Percentiles rank a stretch among this genome's conserved stretches.
Conservation (phyloP, 2,329 filamentous ascomycete genomes). For the Sclerotinia glacialis region DNA sequence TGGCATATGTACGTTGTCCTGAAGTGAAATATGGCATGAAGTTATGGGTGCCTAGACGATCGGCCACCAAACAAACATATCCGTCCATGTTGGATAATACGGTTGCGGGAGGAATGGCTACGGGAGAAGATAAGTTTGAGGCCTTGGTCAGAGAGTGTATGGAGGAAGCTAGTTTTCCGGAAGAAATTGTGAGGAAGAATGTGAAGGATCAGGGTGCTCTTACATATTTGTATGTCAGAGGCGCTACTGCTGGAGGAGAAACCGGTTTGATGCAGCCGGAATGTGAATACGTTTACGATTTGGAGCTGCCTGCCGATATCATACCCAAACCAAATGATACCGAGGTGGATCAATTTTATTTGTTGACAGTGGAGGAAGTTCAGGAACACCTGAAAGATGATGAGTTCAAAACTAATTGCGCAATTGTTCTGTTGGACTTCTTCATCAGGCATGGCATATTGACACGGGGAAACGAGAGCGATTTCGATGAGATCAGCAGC, state of each 20-base stretch:
- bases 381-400: slow-evolving; percentile 65
- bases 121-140: slow-evolving; percentile 76
- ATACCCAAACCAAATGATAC: slow-evolving; percentile 76
- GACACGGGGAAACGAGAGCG: slow-evolving; percentile 72
- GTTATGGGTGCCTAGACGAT: slow-evolving; percentile 80
- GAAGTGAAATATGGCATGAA: slow-evolving; percentile 56
- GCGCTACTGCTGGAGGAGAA: slow-evolving; percentile 74
- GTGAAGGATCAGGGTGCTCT: slow-evolving; percentile 65
- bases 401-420: slow-evolving; percentile 91
- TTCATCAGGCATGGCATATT: slow-evolving; percentile 81
- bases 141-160: slow-evolving; percentile 80
- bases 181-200: slow-evolving; percentile 60
- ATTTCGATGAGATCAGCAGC: slow-evolving; percentile 72
- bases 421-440: slow-evolving; percentile 81
- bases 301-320: slow-evolving; percentile 68
- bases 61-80: slow-evolving; percentile 79
- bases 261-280: slow-evolving; percentile 83
- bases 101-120: slow-evolving; percentile 79
- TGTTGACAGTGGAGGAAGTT: slow-evolving; percentile 76
- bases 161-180: slow-evolving; percentile 83
- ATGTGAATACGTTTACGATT: slow-evolving; percentile 86
- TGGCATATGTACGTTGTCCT: slow-evolving; percentile 60
- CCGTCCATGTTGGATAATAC: slow-evolving; percentile 83
- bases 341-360: slow-evolving; percentile 81
- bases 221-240: slow-evolving; percentile 81